These are phyloP conservation scores for Puccinia triticina DNA, from an alignment of 1,284 basidiomycete genomes.

Conservation along the genomic window DNA sequence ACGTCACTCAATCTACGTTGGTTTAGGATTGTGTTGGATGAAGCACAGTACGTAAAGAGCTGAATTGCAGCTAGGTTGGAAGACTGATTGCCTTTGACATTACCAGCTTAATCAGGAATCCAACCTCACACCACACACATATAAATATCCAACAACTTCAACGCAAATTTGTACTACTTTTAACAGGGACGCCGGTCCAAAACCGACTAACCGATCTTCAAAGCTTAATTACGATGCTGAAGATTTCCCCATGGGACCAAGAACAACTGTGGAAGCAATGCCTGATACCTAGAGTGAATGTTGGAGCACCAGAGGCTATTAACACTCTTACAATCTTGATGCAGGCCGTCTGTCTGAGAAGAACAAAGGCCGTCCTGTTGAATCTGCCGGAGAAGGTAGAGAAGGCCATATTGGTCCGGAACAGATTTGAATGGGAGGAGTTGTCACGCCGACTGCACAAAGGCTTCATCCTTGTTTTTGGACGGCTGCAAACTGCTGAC, in stretches of 20 bases:
- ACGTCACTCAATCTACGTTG: not conserved
- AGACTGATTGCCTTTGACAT: not conserved
- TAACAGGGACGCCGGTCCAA: constrained; percentile 1
- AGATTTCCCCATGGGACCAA: not conserved
- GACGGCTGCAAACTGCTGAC: not conserved
- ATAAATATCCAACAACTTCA: not conserved
- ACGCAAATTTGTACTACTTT: not conserved
- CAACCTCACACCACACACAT: not conserved
- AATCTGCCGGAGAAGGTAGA: not conserved
- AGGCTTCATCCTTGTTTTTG: not conserved
- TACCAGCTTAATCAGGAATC: not conserved
- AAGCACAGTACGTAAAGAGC: not conserved
- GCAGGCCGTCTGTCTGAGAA: not conserved
- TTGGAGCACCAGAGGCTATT: not conserved
- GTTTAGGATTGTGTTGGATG: no score
- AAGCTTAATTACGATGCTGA: not conserved
- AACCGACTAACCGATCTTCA: not conserved
- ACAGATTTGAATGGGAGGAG: not conserved
- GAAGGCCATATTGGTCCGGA: not conserved
- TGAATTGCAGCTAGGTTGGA: not conserved
- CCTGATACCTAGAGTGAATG: not conserved
- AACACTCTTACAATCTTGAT: not conserved
- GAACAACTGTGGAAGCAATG: no score
- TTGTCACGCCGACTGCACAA: not conserved
- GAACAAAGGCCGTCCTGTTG: constrained; percentile 10